Conservation (phyloP, 129 eudicot species). For the Logfia minima region DNA sequence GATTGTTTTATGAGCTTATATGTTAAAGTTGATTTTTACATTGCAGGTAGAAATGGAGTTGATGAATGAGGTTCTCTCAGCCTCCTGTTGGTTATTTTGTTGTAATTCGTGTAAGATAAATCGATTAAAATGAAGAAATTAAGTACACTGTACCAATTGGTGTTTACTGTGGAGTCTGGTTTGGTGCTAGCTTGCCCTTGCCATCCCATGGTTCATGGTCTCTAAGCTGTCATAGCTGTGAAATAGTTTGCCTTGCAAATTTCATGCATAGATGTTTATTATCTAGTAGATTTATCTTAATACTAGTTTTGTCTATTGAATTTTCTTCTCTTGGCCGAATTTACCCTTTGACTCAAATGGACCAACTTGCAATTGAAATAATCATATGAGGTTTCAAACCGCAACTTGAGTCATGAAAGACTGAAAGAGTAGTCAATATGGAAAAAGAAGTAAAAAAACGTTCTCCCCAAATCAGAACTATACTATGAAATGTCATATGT, state of each 20-base stretch:
- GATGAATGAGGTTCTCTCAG: conserved; percentile 28
- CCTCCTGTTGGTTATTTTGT: conserved; percentile 12
- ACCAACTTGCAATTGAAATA: too few species aligned
- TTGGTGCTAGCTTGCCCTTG: neutral
- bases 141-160: neutral
- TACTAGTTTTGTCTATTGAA: too few species aligned
- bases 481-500: too few species aligned
- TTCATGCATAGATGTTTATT: neutral
- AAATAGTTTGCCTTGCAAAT: neutral
- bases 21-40: neutral
- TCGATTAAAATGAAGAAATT: neutral
- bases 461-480: too few species aligned
- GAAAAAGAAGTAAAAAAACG: too few species aligned
- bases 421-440: too few species aligned
- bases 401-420: too few species aligned
- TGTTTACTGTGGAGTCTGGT: neutral
- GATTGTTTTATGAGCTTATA: neutral
- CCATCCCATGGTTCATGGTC: neutral
- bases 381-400: too few species aligned
- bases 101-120: neutral
- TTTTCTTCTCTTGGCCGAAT: too few species aligned
- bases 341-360: too few species aligned
- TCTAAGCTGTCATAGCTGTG: neutral
- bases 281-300: too few species aligned
- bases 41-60: conserved; percentile 29